These are phyloP conservation scores for Alternaria tenuissima DNA, from an alignment of 2,329 filamentous ascomycete species.

Conservation along the genomic window DNA sequence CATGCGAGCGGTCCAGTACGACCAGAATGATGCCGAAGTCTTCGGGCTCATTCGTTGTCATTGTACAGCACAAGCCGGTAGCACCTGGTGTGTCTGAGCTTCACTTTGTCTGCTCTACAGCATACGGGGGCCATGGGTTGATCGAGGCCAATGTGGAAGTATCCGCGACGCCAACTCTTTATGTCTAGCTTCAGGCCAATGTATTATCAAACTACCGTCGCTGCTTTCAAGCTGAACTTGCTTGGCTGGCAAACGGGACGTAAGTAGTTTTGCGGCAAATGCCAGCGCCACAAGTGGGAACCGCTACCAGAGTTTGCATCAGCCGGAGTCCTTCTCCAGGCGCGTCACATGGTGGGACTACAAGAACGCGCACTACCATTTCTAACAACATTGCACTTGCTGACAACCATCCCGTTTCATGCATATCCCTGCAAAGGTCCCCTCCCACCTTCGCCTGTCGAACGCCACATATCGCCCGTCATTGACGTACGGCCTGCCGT, in stretches of 20 bases:
- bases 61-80: conserved; percentile 6
- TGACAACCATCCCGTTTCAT: conserved; percentile 44
- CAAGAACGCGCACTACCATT: conserved; percentile 38
- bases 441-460: conserved; percentile 41
- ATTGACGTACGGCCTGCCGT: conserved; percentile 45
- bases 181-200: conserved; percentile 25
- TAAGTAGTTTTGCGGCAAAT: conserved; percentile 42
- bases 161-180: conserved; percentile 20
- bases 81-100: neutral
- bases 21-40: neutral
- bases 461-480: conserved; percentile 50
- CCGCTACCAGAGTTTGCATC: conserved; percentile 42
- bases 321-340: conserved; percentile 40
- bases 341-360: conserved; percentile 47
- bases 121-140: conserved; percentile 3
- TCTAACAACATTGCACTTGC: conserved; percentile 37
- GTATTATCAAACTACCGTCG: conserved; percentile 33
- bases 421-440: conserved; percentile 46
- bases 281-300: conserved; percentile 48
- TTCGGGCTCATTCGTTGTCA: neutral
- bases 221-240: conserved; percentile 31
- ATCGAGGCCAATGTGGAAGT: conserved; percentile 12
- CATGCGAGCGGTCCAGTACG: conserved; percentile 7
- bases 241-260: conserved; percentile 43
- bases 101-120: neutral